Evolutionary conservation across 2,329 filamentous ascomycete species (phyloP).

Genomic region (Arthroderma sp.): DNA sequence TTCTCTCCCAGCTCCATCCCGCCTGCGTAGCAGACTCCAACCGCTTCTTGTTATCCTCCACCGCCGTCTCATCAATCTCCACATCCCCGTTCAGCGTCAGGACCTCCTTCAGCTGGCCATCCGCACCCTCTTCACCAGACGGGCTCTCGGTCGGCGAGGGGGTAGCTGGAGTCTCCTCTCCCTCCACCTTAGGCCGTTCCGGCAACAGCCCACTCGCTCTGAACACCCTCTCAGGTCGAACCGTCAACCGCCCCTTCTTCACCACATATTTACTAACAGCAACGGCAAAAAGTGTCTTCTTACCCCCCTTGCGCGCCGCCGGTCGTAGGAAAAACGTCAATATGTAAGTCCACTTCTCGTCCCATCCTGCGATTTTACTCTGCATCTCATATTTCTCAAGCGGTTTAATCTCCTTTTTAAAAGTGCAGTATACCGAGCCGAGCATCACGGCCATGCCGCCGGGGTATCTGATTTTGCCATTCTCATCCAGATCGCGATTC

Average conservation of each 20-base stretch:
- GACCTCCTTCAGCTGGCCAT: constrained; percentile 25
- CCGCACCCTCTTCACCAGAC: constrained; percentile 20
- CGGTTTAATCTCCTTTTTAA: constrained; percentile 59
- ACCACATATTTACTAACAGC: constrained; percentile 70
- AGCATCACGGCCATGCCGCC: constrained; percentile 49
- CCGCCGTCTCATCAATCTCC: constrained; percentile 14
- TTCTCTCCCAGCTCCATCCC: constrained; percentile 47
- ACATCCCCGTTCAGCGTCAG: constrained; percentile 21
- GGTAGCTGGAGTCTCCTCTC: constrained; percentile 17
- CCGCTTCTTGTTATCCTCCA: constrained; percentile 18
- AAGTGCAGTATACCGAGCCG: constrained; percentile 60
- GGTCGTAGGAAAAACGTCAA: constrained; percentile 57
- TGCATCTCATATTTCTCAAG: constrained; percentile 62
- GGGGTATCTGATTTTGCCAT: constrained; percentile 35
- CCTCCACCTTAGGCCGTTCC: constrained; percentile 47
- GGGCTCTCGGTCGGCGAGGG: constrained; percentile 16
- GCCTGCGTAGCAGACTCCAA: constrained; percentile 21
- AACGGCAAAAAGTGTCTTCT: constrained; percentile 56
- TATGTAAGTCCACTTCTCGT: constrained; percentile 70
- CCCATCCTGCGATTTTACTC: constrained; percentile 58
- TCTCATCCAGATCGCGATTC: constrained; percentile 33
- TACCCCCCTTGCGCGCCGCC: constrained; percentile 33
- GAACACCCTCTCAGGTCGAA: constrained; percentile 67
- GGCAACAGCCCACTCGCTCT: constrained; percentile 62
- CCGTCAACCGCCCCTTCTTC: constrained; percentile 68